These are phyloP conservation scores for Chlorophyllum brunneum DNA, from an alignment of 768 basidiomycete species.

Conservation along the genomic window DNA sequence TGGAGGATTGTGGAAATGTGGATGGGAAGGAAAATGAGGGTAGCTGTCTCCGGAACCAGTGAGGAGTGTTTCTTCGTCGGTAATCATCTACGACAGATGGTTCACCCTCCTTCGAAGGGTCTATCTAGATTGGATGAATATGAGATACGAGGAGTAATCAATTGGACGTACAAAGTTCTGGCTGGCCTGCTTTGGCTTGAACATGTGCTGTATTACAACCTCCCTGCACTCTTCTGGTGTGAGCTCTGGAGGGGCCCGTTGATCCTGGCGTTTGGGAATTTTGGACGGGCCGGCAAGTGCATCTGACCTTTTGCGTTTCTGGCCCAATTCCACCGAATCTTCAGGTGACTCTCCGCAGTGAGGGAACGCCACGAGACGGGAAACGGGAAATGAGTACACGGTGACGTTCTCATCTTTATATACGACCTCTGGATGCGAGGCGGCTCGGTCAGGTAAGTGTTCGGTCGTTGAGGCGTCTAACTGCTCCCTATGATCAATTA, in stretches of 20 bases:
- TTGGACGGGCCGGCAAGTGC: conserved; percentile 38
- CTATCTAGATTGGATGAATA: not conserved
- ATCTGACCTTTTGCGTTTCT: conserved; percentile 43
- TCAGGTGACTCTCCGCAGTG: not conserved
- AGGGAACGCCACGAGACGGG: conserved; percentile 14
- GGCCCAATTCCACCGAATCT: conserved; percentile 17
- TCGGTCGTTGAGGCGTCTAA: conserved; percentile 46
- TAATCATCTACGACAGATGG: conserved; percentile 21
- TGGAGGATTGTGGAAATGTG: conserved; percentile 22
- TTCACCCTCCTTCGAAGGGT: not conserved
- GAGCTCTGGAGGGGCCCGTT: not conserved
- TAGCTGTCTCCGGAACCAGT: conserved; percentile 34
- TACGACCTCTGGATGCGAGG: conserved; percentile 7
- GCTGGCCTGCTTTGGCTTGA: conserved; percentile 11
- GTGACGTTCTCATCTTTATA: conserved; percentile 62
- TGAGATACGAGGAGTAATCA: not conserved
- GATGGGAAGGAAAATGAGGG: conserved; percentile 27
- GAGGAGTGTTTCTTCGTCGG: conserved; percentile 24
- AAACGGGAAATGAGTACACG: conserved; percentile 57
- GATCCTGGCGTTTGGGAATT: conserved; percentile 18
- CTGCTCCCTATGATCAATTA: conserved; percentile 38
- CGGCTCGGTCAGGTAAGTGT: conserved; percentile 4
- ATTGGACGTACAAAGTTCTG: conserved; percentile 8
- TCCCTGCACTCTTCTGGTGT: not conserved
- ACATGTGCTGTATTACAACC: conserved; percentile 3